Evolutionary conservation across 768 basidiomycete genomes (phyloP).

Genomic region (Suillus discolor): DNA sequence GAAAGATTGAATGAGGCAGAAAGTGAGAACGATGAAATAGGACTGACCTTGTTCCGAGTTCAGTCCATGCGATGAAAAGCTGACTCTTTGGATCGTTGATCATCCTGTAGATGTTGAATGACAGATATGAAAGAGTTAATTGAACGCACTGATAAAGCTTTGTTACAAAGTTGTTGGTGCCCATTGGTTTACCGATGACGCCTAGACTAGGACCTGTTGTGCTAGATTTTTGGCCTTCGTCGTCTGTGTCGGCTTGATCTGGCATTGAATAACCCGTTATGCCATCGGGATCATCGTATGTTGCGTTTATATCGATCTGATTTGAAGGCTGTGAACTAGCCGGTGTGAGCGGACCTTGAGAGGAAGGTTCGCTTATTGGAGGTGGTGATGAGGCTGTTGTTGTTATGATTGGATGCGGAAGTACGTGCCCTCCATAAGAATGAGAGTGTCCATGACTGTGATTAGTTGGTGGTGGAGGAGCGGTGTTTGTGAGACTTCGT

Average conservation of each 20-base stretch:
- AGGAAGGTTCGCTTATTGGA: conserved; percentile 23
- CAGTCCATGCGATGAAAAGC: conserved; percentile 83
- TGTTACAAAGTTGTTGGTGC: conserved; percentile 81
- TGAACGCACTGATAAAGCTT: conserved; percentile 80
- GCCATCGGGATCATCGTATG: conserved; percentile 66
- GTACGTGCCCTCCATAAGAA: conserved; percentile 21
- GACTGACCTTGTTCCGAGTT: conserved; percentile 60
- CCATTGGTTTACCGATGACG: conserved; percentile 65
- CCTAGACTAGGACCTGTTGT: conserved; percentile 45
- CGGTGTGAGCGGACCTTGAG: conserved; percentile 26
- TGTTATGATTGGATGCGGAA: conserved; percentile 34
- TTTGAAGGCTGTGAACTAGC: conserved; percentile 15
- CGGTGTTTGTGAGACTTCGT: conserved; percentile 57
- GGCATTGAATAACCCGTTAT: conserved; percentile 28
- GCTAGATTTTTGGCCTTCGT: conserved; percentile 16
- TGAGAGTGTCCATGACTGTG: conserved; percentile 29
- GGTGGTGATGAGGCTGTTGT: conserved; percentile 34
- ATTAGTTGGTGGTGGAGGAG: conserved; percentile 22
- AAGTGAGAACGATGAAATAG: neutral
- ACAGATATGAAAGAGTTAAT: neutral
- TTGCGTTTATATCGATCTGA: conserved; percentile 34
- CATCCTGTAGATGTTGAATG: conserved; percentile 54
- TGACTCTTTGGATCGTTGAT: conserved; percentile 82
- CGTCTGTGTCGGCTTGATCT: conserved; percentile 18
- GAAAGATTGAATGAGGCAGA: neutral